A percentile compares a stretch with the other conserved stretches of the same genome.
Evolutionary conservation across 306 rosid genomes (phyloP).

Genomic region (Luffa acutangula): DNA sequence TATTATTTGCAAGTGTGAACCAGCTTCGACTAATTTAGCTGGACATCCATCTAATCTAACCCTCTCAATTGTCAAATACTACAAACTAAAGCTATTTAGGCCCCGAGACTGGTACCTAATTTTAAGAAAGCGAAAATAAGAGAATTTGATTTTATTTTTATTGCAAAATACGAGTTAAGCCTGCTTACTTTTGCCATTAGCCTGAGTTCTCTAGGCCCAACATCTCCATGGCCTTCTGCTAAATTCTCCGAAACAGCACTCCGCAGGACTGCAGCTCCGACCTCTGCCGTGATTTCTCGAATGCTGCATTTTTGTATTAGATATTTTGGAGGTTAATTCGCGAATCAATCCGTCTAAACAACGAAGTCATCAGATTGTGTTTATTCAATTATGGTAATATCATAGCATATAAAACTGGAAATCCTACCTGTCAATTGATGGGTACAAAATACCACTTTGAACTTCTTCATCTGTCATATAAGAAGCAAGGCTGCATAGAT

Average conservation of each 20-base stretch:
- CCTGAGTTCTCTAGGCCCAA: conserved; percentile 52
- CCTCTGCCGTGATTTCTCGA: conserved; percentile 66
- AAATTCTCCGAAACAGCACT: conserved; percentile 69
- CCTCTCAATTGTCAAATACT: neutral
- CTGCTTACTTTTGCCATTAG: conserved; percentile 64
- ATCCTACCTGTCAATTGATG: conserved; percentile 60
- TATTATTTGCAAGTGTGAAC: neutral
- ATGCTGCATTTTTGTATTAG: conserved; percentile 37
- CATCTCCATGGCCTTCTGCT: conserved; percentile 71
- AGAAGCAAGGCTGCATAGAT: conserved; percentile 73
- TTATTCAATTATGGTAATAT: neutral
- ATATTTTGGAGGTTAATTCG: neutral
- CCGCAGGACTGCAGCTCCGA: conserved; percentile 81
- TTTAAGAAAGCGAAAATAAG: neutral
- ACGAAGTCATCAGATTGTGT: neutral
- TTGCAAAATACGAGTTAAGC: neutral
- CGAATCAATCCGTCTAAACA: neutral
- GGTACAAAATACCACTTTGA: conserved; percentile 68
- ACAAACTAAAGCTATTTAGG: neutral
- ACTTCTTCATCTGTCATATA: conserved; percentile 81
- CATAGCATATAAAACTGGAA: conserved; percentile 3
- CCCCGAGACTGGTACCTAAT: too few relatives aligned
- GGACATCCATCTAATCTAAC: too few relatives aligned
- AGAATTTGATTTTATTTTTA: neutral
- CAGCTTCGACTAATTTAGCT: too few relatives aligned